A percentile compares a stretch with the other conserved stretches of the same genome.
Evolutionary conservation across 768 basidiomycete genomes (phyloP).

Genomic region (Erythrobasidium yunnanense): DNA sequence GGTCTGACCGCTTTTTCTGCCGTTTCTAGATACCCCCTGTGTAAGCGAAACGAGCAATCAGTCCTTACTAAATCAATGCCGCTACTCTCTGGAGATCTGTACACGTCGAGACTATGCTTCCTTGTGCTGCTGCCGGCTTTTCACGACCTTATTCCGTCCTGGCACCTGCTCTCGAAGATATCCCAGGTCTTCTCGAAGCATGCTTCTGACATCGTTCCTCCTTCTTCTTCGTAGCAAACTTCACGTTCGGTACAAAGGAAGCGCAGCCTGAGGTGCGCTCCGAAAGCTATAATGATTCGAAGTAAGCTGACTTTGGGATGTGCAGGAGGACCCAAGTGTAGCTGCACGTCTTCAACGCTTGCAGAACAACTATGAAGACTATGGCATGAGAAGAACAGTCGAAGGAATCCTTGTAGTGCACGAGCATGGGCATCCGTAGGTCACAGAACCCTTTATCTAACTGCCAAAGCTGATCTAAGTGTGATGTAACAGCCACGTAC

Average conservation of each 20-base stretch:
- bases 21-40: constrained; percentile 9
- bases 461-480: not conserved
- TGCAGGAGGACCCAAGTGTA: constrained; percentile 89
- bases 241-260: constrained; percentile 90
- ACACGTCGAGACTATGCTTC: too few species aligned
- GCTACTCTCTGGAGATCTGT: too few species aligned
- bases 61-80: too few species aligned
- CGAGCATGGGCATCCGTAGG: constrained; percentile 66
- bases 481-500: constrained; percentile 52
- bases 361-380: constrained; percentile 92
- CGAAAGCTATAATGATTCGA: not conserved
- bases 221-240: constrained; percentile 51
- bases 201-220: too few species aligned
- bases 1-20: not conserved
- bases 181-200: too few species aligned
- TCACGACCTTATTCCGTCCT: not conserved
- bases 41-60: not conserved
- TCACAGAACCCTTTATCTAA: not conserved
- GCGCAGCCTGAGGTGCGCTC: constrained; percentile 54
- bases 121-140: too few species aligned
- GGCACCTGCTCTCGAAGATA: too few species aligned
- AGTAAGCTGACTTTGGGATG: not conserved
- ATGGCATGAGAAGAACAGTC: constrained; percentile 89
- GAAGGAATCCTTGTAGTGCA: constrained; percentile 70
- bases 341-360: constrained; percentile 85